Conservation (phyloP, 1,139 yeast species). For the Nakaseomyces sp. region DNA sequence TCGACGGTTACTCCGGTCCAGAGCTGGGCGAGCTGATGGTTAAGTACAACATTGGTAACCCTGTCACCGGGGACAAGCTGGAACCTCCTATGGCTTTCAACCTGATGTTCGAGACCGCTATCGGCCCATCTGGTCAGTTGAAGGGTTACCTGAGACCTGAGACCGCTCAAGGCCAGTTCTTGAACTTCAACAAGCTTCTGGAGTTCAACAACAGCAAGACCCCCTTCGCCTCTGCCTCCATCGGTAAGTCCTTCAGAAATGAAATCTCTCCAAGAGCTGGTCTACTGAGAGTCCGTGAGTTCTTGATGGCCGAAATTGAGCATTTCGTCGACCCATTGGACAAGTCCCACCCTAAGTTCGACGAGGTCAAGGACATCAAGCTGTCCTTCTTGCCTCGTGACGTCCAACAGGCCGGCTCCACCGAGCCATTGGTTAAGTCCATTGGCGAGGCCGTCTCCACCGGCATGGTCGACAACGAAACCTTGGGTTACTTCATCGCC, state of each 20-base stretch:
- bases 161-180: conserved; percentile 98
- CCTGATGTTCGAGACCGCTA: conserved; percentile 97
- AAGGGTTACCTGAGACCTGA: conserved; percentile 97
- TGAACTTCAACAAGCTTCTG: conserved; percentile 85
- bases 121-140: conserved; percentile 95
- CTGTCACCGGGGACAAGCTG: conserved; percentile 76
- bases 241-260: conserved; percentile 97
- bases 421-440: conserved; percentile 53
- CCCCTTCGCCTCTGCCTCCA: conserved; percentile 98
- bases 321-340: conserved; percentile 92
- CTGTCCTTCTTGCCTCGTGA: conserved; percentile 76
- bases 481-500: conserved; percentile 93
- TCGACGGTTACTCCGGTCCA: conserved; percentile 91
- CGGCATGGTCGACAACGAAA: conserved; percentile 91
- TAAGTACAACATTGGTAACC: conserved; percentile 79
- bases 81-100: conserved; percentile 93
- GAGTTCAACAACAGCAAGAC: conserved; percentile 93
- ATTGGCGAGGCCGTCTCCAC: conserved; percentile 83
- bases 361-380: conserved; percentile 62
- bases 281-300: conserved; percentile 93
- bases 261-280: conserved; percentile 99
- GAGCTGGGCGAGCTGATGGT: conserved; percentile 82
- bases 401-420: conserved; percentile 78
- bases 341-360: conserved; percentile 74
- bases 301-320: conserved; percentile 98